These are phyloP conservation scores for Pythium coloratum DNA, from an alignment of 352 stramenopile genomes.

Conservation along the genomic window DNA sequence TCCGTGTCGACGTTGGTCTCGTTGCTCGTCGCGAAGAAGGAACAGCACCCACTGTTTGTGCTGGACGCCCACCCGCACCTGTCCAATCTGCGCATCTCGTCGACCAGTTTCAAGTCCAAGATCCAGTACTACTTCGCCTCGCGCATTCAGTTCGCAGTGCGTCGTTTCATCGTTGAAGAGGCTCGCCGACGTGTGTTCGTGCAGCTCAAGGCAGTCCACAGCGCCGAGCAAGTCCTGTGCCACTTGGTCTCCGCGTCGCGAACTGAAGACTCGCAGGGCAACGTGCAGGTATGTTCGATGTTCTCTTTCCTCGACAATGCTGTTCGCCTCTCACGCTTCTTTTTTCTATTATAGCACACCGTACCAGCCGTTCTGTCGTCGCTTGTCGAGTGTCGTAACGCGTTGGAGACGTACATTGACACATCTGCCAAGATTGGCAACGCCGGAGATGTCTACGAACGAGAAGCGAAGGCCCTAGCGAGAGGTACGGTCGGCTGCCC, in stretches of 20 bases:
- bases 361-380: slow-evolving; percentile 67
- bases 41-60: slow-evolving; percentile 31
- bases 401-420: slow-evolving; percentile 66
- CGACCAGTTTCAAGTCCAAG: slow-evolving; percentile 26
- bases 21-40: slow-evolving; percentile 23
- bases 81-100: slow-evolving; percentile 33
- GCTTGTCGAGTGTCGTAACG: slow-evolving; percentile 65
- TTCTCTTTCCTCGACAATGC: neutral
- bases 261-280: slow-evolving; percentile 60
- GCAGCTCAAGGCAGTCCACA: slow-evolving; percentile 38
- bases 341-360: slow-evolving; percentile 43
- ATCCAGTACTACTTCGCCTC: slow-evolving; percentile 36
- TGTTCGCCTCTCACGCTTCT: slow-evolving; percentile 1
- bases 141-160: slow-evolving; percentile 31
- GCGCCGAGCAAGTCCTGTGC: slow-evolving; percentile 52
- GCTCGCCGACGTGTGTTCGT: slow-evolving; percentile 30
- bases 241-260: slow-evolving; percentile 58
- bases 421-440: slow-evolving; percentile 66
- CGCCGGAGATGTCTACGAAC: slow-evolving; percentile 57
- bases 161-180: slow-evolving; percentile 31
- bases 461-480: slow-evolving; percentile 56
- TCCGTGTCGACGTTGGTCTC: slow-evolving; percentile 28
- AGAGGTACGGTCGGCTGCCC: slow-evolving; percentile 35
- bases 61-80: slow-evolving; percentile 33
- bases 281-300: slow-evolving; percentile 54